Evolutionary conservation across 2,329 filamentous ascomycete genomes (phyloP).

Genomic region (Calycina herbarum): DNA sequence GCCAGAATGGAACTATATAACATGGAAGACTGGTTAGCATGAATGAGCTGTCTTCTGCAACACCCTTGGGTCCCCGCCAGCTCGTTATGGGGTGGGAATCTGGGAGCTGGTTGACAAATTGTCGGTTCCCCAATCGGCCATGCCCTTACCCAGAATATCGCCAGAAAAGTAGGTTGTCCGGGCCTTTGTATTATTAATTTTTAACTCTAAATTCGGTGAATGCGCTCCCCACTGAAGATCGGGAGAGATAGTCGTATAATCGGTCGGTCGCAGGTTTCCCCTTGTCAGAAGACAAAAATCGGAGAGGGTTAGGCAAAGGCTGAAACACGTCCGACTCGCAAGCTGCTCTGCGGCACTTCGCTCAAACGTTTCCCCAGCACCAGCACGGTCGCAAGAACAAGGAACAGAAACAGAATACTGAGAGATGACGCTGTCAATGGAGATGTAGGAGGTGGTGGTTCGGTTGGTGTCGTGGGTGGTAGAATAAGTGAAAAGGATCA

Average conservation of each 20-base stretch:
- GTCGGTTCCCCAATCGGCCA: neutral
- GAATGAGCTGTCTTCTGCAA: constrained; percentile 29
- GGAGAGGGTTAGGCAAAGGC: constrained; percentile 13
- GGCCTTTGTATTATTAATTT: neutral
- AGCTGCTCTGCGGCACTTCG: constrained; percentile 15
- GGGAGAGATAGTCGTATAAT: constrained; percentile 8
- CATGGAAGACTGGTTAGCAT: constrained; percentile 27
- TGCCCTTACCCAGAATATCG: constrained; percentile 22
- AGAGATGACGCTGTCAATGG: constrained; percentile 9
- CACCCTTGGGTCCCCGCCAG: constrained; percentile 11
- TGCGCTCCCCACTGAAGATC: constrained; percentile 18
- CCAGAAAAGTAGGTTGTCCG: constrained; percentile 9
- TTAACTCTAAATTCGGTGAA: neutral
- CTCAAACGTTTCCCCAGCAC: constrained; percentile 11
- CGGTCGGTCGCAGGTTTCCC: constrained; percentile 30
- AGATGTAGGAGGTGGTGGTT: neutral
- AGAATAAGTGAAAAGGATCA: neutral
- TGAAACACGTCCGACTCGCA: constrained; percentile 24
- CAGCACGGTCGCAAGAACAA: constrained; percentile 5
- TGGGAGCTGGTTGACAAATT: constrained; percentile 9
- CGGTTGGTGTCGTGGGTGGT: neutral
- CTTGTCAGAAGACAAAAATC: constrained; percentile 14
- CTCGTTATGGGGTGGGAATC: neutral
- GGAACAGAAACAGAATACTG: constrained; percentile 10
- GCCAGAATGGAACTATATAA: neutral